phyloP scores from a whole-genome alignment of 352 stramenopile genomes.

The Blastocystis sp. region DNA sequence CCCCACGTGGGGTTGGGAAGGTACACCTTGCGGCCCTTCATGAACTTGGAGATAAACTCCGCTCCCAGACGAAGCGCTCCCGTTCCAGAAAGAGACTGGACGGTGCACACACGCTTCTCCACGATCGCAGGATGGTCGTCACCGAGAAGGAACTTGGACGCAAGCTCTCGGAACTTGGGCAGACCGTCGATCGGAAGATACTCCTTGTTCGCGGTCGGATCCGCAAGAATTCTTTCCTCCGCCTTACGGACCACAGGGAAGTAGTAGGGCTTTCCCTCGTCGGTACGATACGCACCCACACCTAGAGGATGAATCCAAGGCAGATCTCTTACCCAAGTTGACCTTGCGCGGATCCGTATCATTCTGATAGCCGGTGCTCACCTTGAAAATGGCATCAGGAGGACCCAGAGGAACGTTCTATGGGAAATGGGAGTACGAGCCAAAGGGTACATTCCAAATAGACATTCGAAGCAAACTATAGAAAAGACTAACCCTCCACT shows the following conservation, averaged over 20 bases:
- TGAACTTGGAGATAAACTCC: slow-evolving; percentile 78
- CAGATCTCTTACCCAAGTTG: slow-evolving; percentile 64
- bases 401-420: slow-evolving; percentile 71
- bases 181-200: slow-evolving; percentile 63
- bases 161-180: slow-evolving; percentile 70
- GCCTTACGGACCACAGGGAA: slow-evolving; percentile 73
- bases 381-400: slow-evolving; percentile 72
- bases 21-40: slow-evolving; percentile 69
- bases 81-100: slow-evolving; percentile 80
- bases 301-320: not conserved
- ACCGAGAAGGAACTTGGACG: slow-evolving; percentile 77
- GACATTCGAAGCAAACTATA: slow-evolving; percentile 18
- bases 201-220: slow-evolving; percentile 58
- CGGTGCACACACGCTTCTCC: slow-evolving; percentile 71
- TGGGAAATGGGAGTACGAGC: not conserved
- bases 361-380: slow-evolving; percentile 66
- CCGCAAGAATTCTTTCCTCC: slow-evolving; percentile 72
- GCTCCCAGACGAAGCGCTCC: slow-evolving; percentile 73
- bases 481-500: not conserved
- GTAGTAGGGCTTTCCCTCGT: slow-evolving; percentile 76
- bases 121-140: slow-evolving; percentile 69
- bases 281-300: slow-evolving; percentile 74
- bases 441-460: slow-evolving; percentile 41
- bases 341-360: slow-evolving; percentile 74
- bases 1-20: slow-evolving; percentile 81